Conservation (phyloP, 2,329 filamentous ascomycete genomes). For the Fusarium sp. region DNA sequence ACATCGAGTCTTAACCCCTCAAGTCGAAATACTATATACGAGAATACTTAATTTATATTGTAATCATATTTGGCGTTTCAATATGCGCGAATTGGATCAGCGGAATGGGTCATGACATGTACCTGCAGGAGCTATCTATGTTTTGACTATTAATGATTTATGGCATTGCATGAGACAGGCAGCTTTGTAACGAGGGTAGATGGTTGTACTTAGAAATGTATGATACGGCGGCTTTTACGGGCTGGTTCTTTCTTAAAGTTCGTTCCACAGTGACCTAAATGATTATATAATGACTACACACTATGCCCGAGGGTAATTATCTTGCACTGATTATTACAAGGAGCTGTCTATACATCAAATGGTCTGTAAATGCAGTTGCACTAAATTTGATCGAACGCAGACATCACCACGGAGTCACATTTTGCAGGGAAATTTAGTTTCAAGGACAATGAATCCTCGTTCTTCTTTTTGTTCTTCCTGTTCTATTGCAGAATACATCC, state of each 20-base stretch:
- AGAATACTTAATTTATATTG: constrained; percentile 18
- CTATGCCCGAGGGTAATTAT: background rate
- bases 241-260: background rate
- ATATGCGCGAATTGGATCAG: background rate
- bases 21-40: background rate
- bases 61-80: constrained; percentile 20
- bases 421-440: background rate
- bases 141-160: constrained; percentile 4
- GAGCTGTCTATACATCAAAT: too few relatives aligned
- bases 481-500: constrained; percentile 36
- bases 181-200: background rate
- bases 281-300: background rate
- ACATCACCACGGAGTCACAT: background rate
- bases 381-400: background rate
- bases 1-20: constrained; percentile 32
- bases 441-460: constrained; percentile 32
- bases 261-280: background rate
- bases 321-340: too few relatives aligned
- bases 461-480: constrained; percentile 37
- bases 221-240: background rate
- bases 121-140: background rate
- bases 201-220: background rate
- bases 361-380: too few relatives aligned
- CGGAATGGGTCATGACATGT: constrained; percentile 5
- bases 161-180: background rate